Evolutionary conservation across 2,329 filamentous ascomycete genomes (phyloP), one percentile per base, ranked within the genome.

Genomic region (Penicillium paneum): DNA sequence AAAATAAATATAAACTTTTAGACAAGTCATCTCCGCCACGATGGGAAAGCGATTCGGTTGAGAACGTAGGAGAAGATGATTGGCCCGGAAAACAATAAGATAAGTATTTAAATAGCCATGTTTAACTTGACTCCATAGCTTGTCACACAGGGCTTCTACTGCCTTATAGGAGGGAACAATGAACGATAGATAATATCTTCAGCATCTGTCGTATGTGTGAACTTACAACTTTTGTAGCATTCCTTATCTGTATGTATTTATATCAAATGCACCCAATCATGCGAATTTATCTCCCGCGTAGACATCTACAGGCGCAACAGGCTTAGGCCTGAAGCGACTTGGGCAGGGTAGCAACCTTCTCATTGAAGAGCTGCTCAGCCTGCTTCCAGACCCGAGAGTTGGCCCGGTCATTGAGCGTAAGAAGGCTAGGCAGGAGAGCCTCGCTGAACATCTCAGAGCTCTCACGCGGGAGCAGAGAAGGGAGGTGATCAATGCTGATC

Each of bases 401-500:
- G 55, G 81, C 77, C 70, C 90, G 84, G 69, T 94, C 83, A 73
- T 94, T 90, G 58, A 97, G 81, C 57, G 86, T 81, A 57, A 94
- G 74, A 63, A 97, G 76, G 67, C 85, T 89, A 19, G 91, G 90
- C 67, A 96, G 78, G 61, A 97, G 78, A 44, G 88, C 88, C 48
- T 82, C 78, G 71, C 87, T 90, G 77, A 96, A 97, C 19, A 87
- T 87, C 76, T 97, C 91, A 40, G 86, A 91, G 26, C 91, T 87
- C 77, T 97, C 93, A 49, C 93, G 82, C 1, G 93, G 90, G 35
- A 97, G 80, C 62, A 97, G 82, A 49, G 85, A 88, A 4, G 91
- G 90, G 49, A 95, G 80, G 70, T 95, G 90, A 73, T 95, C 90
- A 67, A 95, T 94, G 71, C 85, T 88, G 74, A 97, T 96, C 64